These are phyloP conservation scores for Isochrysis galbana DNA, from an alignment of 78 protist species.

Conservation along the genomic window DNA sequence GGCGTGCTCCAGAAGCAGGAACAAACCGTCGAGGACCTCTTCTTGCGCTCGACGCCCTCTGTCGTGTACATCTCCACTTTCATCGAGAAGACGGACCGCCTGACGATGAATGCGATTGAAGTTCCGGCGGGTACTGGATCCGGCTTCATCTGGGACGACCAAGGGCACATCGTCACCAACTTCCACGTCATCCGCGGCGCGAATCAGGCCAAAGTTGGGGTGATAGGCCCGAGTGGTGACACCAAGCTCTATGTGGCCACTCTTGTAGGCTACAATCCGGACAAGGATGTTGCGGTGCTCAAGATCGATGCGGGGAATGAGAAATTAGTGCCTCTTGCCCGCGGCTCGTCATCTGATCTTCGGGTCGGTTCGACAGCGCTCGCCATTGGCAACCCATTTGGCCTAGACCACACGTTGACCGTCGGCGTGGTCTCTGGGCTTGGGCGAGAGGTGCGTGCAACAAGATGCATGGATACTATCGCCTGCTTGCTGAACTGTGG, in stretches of 20 bases:
- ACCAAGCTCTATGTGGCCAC: neutral
- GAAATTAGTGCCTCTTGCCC: neutral
- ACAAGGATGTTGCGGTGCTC: constrained; percentile 43
- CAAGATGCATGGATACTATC: neutral
- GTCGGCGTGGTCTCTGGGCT: constrained; percentile 41
- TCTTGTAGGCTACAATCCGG: constrained; percentile 25
- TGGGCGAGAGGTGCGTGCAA: constrained; percentile 22
- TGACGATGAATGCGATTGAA: neutral
- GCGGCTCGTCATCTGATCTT: neutral
- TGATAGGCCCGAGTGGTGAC: neutral
- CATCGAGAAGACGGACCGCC: neutral
- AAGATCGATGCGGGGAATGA: neutral
- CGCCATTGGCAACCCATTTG: constrained; percentile 40
- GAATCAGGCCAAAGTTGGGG: neutral
- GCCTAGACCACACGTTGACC: constrained; percentile 45
- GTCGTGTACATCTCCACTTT: neutral
- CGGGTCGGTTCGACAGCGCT: neutral
- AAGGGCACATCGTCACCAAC: constrained; percentile 37
- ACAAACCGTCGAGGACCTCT: neutral
- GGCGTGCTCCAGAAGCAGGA: neutral
- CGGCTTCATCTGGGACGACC: constrained; percentile 24
- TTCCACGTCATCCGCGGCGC: constrained; percentile 23
- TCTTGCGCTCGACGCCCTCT: neutral
- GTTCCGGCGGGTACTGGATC: constrained; percentile 31
- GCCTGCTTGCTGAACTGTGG: too few relatives aligned